Evolutionary conservation across 306 rosid species (phyloP).

Genomic region (Ceratonia siliqua): DNA sequence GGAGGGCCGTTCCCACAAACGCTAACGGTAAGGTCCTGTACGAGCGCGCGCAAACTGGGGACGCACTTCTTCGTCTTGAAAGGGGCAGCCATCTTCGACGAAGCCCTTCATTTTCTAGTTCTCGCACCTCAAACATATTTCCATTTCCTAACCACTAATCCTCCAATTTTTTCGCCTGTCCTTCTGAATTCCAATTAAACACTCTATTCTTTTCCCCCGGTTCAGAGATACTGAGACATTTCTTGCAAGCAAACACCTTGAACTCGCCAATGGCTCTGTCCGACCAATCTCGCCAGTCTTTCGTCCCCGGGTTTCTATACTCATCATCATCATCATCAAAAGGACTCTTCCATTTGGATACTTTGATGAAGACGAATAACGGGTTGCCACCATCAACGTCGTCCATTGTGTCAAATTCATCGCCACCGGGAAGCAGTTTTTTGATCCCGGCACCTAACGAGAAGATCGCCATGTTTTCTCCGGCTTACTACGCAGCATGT

Average conservation of each 20-base stretch:
- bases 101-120: background rate
- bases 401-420: background rate
- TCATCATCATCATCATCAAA: conserved; percentile 24
- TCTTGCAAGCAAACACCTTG: background rate
- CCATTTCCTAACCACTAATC: background rate
- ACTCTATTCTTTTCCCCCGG: background rate
- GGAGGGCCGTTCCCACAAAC: background rate
- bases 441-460: conserved; percentile 47
- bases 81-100: background rate
- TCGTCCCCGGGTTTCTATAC: conserved; percentile 47
- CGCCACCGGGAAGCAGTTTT: conserved; percentile 7
- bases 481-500: conserved; percentile 42
- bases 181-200: background rate
- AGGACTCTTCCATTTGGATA: conserved; percentile 1
- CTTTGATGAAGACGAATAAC: background rate
- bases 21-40: background rate
- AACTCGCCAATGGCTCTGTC: conserved; percentile 7
- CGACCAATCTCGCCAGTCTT: conserved; percentile 23
- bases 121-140: background rate
- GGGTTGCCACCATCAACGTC: background rate
- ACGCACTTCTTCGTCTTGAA: no score
- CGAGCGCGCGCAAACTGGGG: background rate
- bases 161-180: background rate
- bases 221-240: no score
- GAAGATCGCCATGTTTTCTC: conserved; percentile 47